These are phyloP conservation scores for Hymenotorrendiella dingleyae DNA, from an alignment of 2,329 filamentous ascomycete species.

Conservation along the genomic window DNA sequence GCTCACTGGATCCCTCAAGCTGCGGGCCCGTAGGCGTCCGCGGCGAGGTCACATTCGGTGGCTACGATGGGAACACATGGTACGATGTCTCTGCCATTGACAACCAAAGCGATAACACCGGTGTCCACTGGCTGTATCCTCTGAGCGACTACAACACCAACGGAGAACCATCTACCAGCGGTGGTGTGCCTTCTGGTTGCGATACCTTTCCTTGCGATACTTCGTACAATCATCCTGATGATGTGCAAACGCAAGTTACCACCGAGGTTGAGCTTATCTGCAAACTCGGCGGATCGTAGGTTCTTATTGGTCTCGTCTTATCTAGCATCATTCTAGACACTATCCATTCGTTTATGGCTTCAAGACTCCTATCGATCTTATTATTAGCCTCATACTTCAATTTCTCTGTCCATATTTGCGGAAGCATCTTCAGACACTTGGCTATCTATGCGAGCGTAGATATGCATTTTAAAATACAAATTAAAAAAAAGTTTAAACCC, in stretches of 20 bases:
- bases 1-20: not conserved
- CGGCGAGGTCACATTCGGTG: slow-evolving; percentile 1
- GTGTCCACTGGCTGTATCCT: slow-evolving; percentile 1
- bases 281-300: slow-evolving; percentile 2
- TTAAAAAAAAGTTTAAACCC: too few relatives aligned
- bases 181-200: not conserved
- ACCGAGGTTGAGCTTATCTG: slow-evolving; percentile 1
- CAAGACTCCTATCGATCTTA: too few relatives aligned
- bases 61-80: slow-evolving; percentile 1
- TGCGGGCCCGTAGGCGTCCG: slow-evolving; percentile 1
- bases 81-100: slow-evolving; percentile 5
- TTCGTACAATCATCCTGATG: not conserved
- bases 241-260: slow-evolving; percentile 3
- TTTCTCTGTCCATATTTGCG: too few relatives aligned
- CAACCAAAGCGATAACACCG: not conserved
- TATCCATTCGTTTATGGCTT: too few relatives aligned
- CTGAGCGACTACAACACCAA: too few relatives aligned
- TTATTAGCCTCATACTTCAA: too few relatives aligned
- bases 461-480: too few relatives aligned
- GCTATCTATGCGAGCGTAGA: too few relatives aligned
- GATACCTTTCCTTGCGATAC: slow-evolving; percentile 1
- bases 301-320: too few relatives aligned
- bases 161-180: too few relatives aligned
- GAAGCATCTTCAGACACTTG: too few relatives aligned
- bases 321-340: too few relatives aligned